These are phyloP conservation scores for Chrysanthemum makinoi DNA, from an alignment of 129 eudicot genomes.

Conservation along the genomic window DNA sequence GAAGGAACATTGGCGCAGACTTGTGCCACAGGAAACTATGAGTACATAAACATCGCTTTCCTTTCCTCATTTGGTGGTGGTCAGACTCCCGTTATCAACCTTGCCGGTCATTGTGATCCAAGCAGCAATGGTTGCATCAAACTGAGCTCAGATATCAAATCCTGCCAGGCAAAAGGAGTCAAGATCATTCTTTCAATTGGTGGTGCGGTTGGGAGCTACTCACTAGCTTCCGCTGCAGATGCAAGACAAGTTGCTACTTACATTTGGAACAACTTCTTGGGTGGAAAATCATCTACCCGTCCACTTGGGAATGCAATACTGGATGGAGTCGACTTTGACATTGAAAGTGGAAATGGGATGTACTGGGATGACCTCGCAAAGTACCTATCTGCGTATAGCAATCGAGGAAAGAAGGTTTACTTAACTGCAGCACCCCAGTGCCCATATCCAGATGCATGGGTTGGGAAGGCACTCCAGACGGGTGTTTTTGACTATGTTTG, in stretches of 20 bases:
- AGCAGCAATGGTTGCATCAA: constrained; percentile 24
- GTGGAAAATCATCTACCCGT: constrained; percentile 36
- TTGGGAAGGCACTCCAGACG: constrained; percentile 32
- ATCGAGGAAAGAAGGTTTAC: constrained; percentile 32
- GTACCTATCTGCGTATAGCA: constrained; percentile 20
- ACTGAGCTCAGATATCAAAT: constrained; percentile 30
- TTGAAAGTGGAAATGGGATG: constrained; percentile 32
- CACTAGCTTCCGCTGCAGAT: constrained; percentile 31
- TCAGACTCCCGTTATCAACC: constrained; percentile 30
- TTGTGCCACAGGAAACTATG: constrained; percentile 36
- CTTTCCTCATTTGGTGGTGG: constrained; percentile 36
- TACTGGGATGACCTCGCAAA: constrained; percentile 36
- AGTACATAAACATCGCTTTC: constrained; percentile 39
- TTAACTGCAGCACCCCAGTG: constrained; percentile 41
- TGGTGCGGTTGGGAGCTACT: constrained; percentile 34
- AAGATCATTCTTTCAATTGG: constrained; percentile 42
- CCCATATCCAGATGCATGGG: constrained; percentile 38
- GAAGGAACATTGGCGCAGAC: constrained; percentile 41
- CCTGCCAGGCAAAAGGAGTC: constrained; percentile 39
- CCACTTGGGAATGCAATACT: constrained; percentile 43
- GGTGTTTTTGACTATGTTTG: constrained; percentile 44
- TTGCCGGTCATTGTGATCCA: constrained; percentile 43
- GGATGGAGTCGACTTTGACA: constrained; percentile 51
- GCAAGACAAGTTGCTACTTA: constrained; percentile 42
- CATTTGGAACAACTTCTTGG: constrained; percentile 44